Base-by-base conservation (phyloP, 495 filamentous ascomycete species). In the Talaromyces trachyspermus region DNA sequence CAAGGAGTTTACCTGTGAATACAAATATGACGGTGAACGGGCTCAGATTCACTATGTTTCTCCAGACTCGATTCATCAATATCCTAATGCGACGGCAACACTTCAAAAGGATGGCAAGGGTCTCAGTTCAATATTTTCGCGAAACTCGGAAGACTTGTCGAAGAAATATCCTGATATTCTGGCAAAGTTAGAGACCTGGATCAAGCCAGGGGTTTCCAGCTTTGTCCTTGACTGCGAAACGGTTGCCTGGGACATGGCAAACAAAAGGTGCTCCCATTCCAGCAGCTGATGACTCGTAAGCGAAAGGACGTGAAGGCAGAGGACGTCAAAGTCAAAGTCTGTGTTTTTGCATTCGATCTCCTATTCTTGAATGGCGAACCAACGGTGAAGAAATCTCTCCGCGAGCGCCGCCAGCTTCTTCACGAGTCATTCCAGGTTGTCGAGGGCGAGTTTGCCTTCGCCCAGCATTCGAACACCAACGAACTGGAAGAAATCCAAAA, bases 181-280 rank as follows among this genome's bases (percentile, higher is more conserved):
- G 11, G 85, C 73, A 6, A 95, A 90, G 59, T 78, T 98, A 5
- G 70, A 84, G 27, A 81, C 75, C 2, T 98, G 92, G 92, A 80
- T 98, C 50, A 95, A 94, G 57, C 65, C 78, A 0, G 89, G 80
- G 18, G 92, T 92, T 14, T 84, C 86, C 64, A 95, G 88, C 54
- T 98, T 98, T 57, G 94, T 98, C 3, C 69, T 98, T 6, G 92
- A 98, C 61, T 97, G 94, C 66, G 92, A 98, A 69, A 95, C 90
- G 0, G 94, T 97, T n/a, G 92, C 85, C 2, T 98, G 94, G 94
- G 94, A 98, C 64, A 76, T 84, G 1, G 74, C 74, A 2, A 86
- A 89, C 70, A 95, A 96, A 91, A 95, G 62, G 85, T 98, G 4
- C 66, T 97, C 11, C 92, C 92, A 0, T 98, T 98, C 73, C 92